Conservation (phyloP, 1,139 yeast genomes). For the Diutina sp. region DNA sequence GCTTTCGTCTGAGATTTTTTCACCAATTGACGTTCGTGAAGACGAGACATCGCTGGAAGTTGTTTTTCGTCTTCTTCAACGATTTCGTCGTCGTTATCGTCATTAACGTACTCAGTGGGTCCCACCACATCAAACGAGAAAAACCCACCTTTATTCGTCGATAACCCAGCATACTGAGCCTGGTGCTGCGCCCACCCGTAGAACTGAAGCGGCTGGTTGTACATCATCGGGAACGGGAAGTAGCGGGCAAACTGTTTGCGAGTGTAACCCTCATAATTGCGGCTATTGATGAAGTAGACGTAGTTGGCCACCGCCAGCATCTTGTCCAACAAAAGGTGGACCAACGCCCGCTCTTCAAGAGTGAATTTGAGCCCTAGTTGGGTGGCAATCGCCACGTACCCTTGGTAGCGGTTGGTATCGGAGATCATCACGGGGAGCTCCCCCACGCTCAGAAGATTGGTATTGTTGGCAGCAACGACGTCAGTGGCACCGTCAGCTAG, state of each 20-base stretch:
- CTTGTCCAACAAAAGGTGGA: not conserved
- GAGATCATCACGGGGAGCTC: slow-evolving; percentile 43
- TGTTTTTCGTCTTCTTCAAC: slow-evolving; percentile 18
- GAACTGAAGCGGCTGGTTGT: slow-evolving; percentile 53
- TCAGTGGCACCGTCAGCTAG: slow-evolving; percentile 7
- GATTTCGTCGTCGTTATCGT: slow-evolving; percentile 7
- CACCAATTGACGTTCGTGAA: slow-evolving; percentile 37
- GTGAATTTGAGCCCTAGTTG: slow-evolving; percentile 15
- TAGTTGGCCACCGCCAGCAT: slow-evolving; percentile 37
- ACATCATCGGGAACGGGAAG: slow-evolving; percentile 80
- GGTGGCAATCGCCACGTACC: slow-evolving; percentile 35
- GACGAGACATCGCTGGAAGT: slow-evolving; percentile 27
- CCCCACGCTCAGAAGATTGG: slow-evolving; percentile 39
- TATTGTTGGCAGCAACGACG: slow-evolving; percentile 44
- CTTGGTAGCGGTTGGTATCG: slow-evolving; percentile 20
- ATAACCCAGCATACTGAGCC: slow-evolving; percentile 27
- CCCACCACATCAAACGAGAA: slow-evolving; percentile 14
- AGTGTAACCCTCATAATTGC: slow-evolving; percentile 54
- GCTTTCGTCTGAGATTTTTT: slow-evolving; percentile 28
- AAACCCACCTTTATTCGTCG: slow-evolving; percentile 17
- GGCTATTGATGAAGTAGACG: slow-evolving; percentile 44
- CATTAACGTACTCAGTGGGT: slow-evolving; percentile 18
- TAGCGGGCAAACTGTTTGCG: slow-evolving; percentile 45
- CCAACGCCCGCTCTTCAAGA: not conserved
- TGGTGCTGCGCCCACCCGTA: slow-evolving; percentile 35